A percentile compares a stretch with the other conserved stretches of the same genome.
These are phyloP conservation scores for Setaria viridis DNA, from an alignment of 202 grass and related monocot species.

Conservation along the genomic window DNA sequence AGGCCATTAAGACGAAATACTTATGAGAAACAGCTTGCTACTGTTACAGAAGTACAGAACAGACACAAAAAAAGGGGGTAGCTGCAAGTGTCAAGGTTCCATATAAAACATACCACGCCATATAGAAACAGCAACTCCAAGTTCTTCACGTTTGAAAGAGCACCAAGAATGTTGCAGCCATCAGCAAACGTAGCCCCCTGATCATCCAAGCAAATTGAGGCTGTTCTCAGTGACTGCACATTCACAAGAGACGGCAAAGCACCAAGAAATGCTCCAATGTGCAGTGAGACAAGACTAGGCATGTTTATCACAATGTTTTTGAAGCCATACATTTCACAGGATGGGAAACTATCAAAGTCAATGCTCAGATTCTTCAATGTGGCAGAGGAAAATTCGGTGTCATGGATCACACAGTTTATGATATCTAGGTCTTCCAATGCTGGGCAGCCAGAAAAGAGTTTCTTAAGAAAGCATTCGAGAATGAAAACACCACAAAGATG, in stretches of 20 bases:
- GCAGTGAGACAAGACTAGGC: constrained; percentile 25
- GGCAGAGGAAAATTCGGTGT: constrained; percentile 12
- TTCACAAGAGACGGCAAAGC: background rate
- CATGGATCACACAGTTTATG: background rate
- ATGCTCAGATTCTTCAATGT: constrained; percentile 30
- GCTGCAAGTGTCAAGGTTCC: background rate
- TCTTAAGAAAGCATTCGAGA: background rate
- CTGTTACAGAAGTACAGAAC: background rate
- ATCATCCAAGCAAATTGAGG: background rate
- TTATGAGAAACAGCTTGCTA: background rate
- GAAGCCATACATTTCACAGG: background rate
- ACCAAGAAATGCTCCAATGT: constrained; percentile 12
- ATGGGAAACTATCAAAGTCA: background rate
- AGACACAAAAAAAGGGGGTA: background rate
- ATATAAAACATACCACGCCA: constrained; percentile 11
- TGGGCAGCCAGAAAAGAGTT: constrained; percentile 10
- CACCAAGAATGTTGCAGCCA: background rate
- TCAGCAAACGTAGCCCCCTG: background rate
- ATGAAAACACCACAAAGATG: background rate
- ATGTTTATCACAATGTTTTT: constrained; percentile 32
- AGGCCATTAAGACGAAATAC: background rate
- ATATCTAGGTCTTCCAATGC: constrained; percentile 40
- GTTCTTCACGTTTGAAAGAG: constrained; percentile 13
- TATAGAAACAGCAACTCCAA: background rate
- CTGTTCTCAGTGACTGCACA: background rate